Evolutionary conservation across 2,329 filamentous ascomycete genomes (phyloP), one percentile per base, ranked within the genome.

Genomic region (Trichoderma guizhouense): DNA sequence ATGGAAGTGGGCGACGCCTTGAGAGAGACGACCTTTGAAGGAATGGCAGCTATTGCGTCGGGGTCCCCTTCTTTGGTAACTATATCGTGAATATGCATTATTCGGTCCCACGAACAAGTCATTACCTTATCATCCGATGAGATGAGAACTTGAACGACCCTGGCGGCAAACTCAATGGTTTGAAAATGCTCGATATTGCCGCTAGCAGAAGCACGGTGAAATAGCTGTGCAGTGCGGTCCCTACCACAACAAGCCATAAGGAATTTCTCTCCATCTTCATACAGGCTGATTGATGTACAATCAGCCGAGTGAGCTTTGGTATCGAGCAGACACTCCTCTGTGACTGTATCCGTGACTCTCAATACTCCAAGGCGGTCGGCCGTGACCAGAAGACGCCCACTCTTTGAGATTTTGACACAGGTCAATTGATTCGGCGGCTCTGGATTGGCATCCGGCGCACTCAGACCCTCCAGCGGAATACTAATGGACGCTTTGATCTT

Each of bases 161-260:
- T 93, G 26, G 94, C 93, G 34, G 94, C 90, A 81, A 98, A 97
- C 76, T 99, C 95, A 71, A 98, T 88, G 0, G 96, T 99, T 80
- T 99, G 96, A 66, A 97, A 88, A 71, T 98, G 88, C 72, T 92
- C 88, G 80, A 97, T 92, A 3, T 82, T 82, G 3, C 89, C 87
- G 14, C 82, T 84, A 11, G n/a, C n/a, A 1, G 83, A 82, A 28
- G 86, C 85, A 30, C 86, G 85, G 73, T 89, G 86, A 79, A 98
- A 98, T n/a, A 99, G 84, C 79, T 99, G 96, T 1, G 95, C 89
- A n/a, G 92, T 97, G 65, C 96, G 91, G 81, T 99, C 96, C 75
- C 96, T 88, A 43, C 94, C 93, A 78, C 92, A 95, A 12, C 91
- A 94, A 21, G 93, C 95, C 76, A 98, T 86, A 60, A 97, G 84